These are phyloP conservation scores for slime mould (Dictyostelium discoideum) DNA, from an alignment of 78 protist genomes.

Conservation along the genomic window dicty_2.7 NC_007089.4:293001-293500, in stretches of 20 bases:
- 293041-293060: background rate
- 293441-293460: too few species aligned
- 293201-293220: too few species aligned
- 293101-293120: background rate
- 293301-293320: background rate
- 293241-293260: background rate
- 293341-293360: background rate
- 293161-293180: background rate
- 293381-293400: too few species aligned
- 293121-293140: background rate
- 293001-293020: background rate
- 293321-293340: background rate
- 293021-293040: background rate
- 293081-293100: background rate
- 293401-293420: too few species aligned
- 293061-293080: background rate
- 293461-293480: too few species aligned
- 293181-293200: too few species aligned
- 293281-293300: background rate
- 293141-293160: background rate
- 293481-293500: too few species aligned
- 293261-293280: background rate
- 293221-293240: too few species aligned
- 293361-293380: too few species aligned
- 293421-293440: too few species aligned